Conservation (phyloP, 257 asterid genomes). For the Solanum phureja region DNA sequence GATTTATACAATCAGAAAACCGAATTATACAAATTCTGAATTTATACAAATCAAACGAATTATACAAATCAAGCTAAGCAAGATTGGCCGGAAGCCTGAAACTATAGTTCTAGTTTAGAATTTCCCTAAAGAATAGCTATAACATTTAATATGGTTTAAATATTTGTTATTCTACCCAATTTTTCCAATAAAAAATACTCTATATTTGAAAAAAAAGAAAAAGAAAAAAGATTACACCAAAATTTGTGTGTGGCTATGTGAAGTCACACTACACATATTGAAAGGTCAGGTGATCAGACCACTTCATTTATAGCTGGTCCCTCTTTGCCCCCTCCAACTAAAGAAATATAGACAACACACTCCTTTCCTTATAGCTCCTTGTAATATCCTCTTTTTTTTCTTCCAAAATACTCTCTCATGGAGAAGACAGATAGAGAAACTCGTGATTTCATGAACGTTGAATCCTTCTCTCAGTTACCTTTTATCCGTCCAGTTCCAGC, state of each 20-base stretch:
- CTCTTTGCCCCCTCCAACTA: conserved; percentile 9
- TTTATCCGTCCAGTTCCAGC: conserved; percentile 47
- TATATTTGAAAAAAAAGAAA: neutral
- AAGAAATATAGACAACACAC: neutral
- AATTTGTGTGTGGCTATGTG: conserved; percentile 31
- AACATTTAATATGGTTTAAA: too few relatives aligned
- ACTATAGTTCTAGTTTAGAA: too few relatives aligned
- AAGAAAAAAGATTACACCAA: conserved; percentile 6
- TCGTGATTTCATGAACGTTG: conserved; percentile 76
- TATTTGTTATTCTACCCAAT: too few relatives aligned
- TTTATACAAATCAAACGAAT: too few relatives aligned
- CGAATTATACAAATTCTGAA: too few relatives aligned
- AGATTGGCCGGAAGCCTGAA: too few relatives aligned
- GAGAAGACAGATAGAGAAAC: conserved; percentile 57
- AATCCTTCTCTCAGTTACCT: conserved; percentile 88
- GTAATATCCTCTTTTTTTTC: neutral
- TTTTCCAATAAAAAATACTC: neutral
- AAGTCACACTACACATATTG: conserved; percentile 14
- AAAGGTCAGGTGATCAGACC: conserved; percentile 27
- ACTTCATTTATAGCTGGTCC: conserved; percentile 26
- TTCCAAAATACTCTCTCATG: conserved; percentile 27
- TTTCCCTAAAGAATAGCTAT: neutral
- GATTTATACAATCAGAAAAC: too few relatives aligned
- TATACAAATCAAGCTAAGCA: neutral
- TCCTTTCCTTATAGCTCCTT: neutral